Evolutionary conservation across 345 rosid species (phyloP).

Genomic region (Moringa oleifera): DNA sequence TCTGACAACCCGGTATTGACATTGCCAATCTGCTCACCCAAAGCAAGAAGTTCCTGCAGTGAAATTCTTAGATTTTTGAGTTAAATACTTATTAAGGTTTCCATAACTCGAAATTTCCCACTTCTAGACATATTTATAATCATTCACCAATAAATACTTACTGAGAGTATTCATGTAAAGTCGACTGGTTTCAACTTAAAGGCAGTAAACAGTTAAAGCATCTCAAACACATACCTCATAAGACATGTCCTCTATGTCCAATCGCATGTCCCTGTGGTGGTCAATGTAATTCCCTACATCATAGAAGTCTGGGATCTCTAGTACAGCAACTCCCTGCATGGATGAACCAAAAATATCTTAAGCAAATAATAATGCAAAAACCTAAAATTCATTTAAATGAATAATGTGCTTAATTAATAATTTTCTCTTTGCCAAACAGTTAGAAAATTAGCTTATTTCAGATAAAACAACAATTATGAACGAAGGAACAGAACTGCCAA

Average conservation of each 20-base stretch:
- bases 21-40: slow-evolving; percentile 74
- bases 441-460: not conserved
- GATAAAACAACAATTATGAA: not conserved
- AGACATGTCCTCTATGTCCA: slow-evolving; percentile 90
- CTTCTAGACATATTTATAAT: not conserved
- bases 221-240: slow-evolving; percentile 54
- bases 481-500: not conserved
- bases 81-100: too few relatives aligned
- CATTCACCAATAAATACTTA: not conserved
- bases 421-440: not conserved
- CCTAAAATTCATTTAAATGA: not conserved
- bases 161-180: not conserved
- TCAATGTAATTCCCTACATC: slow-evolving; percentile 46
- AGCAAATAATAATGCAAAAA: not conserved
- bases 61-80: not conserved
- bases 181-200: too few relatives aligned
- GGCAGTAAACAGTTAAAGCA: not conserved
- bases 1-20: slow-evolving; percentile 81
- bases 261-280: slow-evolving; percentile 85
- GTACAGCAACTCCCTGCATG: slow-evolving; percentile 61
- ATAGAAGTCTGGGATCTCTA: slow-evolving; percentile 47
- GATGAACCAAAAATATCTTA: slow-evolving; percentile 4
- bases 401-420: not conserved
- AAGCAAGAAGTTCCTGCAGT: slow-evolving; percentile 74
- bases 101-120: not conserved